These are phyloP conservation scores for Prototheca wickerhamii DNA, from an alignment of 163 green algal species.

Conservation along the genomic window DNA sequence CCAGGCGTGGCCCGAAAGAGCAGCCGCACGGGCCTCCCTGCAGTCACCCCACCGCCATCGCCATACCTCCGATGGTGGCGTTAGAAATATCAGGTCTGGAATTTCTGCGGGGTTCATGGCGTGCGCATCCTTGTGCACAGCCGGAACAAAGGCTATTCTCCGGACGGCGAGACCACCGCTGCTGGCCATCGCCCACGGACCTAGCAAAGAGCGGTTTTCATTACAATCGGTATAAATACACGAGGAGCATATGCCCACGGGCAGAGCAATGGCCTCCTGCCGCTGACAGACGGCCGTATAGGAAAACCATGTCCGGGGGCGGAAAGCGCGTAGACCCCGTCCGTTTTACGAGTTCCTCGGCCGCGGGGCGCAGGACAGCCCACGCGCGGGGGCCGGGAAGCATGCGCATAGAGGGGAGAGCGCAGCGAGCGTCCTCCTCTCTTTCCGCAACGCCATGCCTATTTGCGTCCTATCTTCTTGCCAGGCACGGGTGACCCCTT, in stretches of 20 bases:
- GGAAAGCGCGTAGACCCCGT: no score
- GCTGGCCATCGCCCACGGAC: background rate
- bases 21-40: background rate
- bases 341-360: background rate
- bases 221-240: no score
- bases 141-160: conserved; percentile 21
- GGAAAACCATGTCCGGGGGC: no score
- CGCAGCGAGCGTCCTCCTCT: no score
- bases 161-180: background rate
- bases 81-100: conserved; percentile 12
- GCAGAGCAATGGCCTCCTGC: no score
- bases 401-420: no score
- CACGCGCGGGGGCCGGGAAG: no score
- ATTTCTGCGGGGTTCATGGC: conserved; percentile 11
- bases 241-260: no score
- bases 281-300: no score
- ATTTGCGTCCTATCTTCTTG: conserved; percentile 49
- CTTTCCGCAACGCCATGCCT: background rate
- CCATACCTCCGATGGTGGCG: conserved; percentile 5
- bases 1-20: no score
- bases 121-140: conserved; percentile 21
- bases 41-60: background rate
- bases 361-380: background rate
- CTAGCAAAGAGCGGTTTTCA: no score
- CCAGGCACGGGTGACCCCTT: conserved; percentile 67